Evolutionary conservation across 2,329 filamentous ascomycete genomes (phyloP).

Genomic region (Colletotrichum lindemuthianum): DNA sequence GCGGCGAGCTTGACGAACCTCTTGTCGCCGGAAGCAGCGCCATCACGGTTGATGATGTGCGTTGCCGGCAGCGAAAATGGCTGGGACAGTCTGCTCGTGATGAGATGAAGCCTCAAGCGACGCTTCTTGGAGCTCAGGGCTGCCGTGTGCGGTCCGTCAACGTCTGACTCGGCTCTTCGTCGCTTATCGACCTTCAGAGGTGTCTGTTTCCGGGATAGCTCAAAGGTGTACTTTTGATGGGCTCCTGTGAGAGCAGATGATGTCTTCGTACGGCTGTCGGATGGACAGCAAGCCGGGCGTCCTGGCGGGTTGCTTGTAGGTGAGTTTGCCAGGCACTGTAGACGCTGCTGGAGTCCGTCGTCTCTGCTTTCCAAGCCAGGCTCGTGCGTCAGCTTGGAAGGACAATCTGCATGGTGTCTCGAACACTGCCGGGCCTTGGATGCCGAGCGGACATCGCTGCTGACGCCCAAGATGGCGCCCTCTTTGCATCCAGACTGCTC

Average conservation of each 20-base stretch:
- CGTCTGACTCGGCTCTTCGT: slow-evolving; percentile 61
- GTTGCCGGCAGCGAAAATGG: slow-evolving; percentile 76
- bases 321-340: neutral
- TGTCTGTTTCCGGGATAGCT: slow-evolving; percentile 8
- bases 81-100: slow-evolving; percentile 76
- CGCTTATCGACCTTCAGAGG: slow-evolving; percentile 22
- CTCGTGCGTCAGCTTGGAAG: neutral
- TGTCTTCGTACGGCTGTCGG: neutral
- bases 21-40: slow-evolving; percentile 54
- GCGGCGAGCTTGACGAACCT: slow-evolving; percentile 60
- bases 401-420: neutral
- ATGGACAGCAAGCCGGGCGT: neutral
- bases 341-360: neutral
- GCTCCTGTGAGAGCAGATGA: neutral
- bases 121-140: slow-evolving; percentile 72
- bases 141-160: slow-evolving; percentile 66
- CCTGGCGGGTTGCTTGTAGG: neutral
- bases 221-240: slow-evolving; percentile 10
- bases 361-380: neutral
- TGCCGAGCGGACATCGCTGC: slow-evolving; percentile 17
- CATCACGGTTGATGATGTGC: slow-evolving; percentile 73
- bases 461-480: neutral
- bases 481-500: slow-evolving; percentile 6
- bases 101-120: slow-evolving; percentile 68
- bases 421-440: slow-evolving; percentile 7